Conservation (phyloP, 2,329 filamentous ascomycete genomes). For the Botrytis hyacinthi region DNA sequence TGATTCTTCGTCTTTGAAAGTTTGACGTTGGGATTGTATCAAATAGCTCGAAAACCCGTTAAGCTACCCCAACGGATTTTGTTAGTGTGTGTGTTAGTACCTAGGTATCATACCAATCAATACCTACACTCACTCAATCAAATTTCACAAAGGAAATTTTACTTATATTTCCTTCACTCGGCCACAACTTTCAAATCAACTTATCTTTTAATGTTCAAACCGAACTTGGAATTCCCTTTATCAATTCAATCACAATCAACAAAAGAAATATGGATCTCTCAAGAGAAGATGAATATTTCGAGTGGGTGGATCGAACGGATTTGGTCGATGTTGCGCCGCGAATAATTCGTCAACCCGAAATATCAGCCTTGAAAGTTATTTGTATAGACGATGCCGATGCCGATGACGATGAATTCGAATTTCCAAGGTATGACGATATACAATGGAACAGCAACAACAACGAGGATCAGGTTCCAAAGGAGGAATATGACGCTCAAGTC, state of each 20-base stretch:
- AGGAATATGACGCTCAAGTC: conserved; percentile 37
- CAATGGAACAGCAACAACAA: not conserved
- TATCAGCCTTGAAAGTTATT: conserved; percentile 1
- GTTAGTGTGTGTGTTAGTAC: not conserved
- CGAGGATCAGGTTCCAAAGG: conserved; percentile 22
- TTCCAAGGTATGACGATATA: conserved; percentile 44
- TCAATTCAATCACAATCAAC: not conserved
- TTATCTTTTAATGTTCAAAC: not conserved
- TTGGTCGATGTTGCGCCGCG: conserved; percentile 12
- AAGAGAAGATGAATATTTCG: conserved; percentile 19
- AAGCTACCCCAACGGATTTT: conserved; percentile 14
- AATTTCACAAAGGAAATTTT: not conserved
- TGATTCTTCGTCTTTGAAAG: not conserved
- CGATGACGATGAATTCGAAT: conserved; percentile 64
- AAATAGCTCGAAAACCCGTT: not conserved
- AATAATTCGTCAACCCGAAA: conserved; percentile 18
- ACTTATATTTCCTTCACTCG: not conserved
- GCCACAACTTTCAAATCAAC: not conserved
- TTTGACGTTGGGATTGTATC: not conserved
- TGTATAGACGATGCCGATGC: conserved; percentile 74
- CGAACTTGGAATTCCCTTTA: not conserved
- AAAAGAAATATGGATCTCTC: conserved; percentile 16
- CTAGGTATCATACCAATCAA: not conserved
- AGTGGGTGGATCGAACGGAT: conserved; percentile 16
- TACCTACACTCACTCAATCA: not conserved